phyloP scores from a whole-genome alignment of 768 basidiomycete species.

The Pleurotus tuoliensis region DNA sequence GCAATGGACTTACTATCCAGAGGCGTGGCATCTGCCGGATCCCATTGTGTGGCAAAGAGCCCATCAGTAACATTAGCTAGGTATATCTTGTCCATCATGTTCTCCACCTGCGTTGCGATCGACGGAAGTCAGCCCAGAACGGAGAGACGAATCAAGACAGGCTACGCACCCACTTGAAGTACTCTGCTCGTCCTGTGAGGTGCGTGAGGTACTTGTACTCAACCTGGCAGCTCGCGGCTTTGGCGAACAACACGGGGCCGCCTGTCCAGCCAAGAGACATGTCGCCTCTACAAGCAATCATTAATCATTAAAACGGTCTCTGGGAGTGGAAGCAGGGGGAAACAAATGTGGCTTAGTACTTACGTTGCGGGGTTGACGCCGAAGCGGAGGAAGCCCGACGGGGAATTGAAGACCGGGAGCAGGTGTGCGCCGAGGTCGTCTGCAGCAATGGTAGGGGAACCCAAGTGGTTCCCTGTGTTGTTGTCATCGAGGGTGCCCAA shows the following conservation, averaged over 20 bases:
- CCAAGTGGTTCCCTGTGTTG: too few species aligned
- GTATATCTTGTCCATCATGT: constrained; percentile 35
- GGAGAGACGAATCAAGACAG: too few species aligned
- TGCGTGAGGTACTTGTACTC: constrained; percentile 76
- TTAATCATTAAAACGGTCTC: too few species aligned
- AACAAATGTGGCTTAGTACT: too few species aligned
- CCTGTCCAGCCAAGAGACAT: constrained; percentile 28
- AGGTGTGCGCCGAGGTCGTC: constrained; percentile 64
- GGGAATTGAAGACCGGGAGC: constrained; percentile 60
- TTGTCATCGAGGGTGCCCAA: too few species aligned
- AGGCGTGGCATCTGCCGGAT: constrained; percentile 19
- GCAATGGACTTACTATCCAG: constrained; percentile 25
- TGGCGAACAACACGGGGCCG: constrained; percentile 28
- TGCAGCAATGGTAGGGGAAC: too few species aligned
- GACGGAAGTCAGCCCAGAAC: too few species aligned
- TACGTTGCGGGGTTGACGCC: constrained; percentile 55
- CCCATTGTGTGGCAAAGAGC: constrained; percentile 31
- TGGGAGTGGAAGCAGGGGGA: too few species aligned
- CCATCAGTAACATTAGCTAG: constrained; percentile 25
- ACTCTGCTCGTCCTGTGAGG: constrained; percentile 55
- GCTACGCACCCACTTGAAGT: constrained; percentile 31
- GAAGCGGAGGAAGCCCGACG: constrained; percentile 60
- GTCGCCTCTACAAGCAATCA: constrained; percentile 31
- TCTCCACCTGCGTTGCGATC: constrained; percentile 23
- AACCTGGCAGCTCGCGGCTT: constrained; percentile 53